These are phyloP conservation scores for Leucosporidium creatinivorum DNA, from an alignment of 768 basidiomycete species.

Conservation along the genomic window DNA sequence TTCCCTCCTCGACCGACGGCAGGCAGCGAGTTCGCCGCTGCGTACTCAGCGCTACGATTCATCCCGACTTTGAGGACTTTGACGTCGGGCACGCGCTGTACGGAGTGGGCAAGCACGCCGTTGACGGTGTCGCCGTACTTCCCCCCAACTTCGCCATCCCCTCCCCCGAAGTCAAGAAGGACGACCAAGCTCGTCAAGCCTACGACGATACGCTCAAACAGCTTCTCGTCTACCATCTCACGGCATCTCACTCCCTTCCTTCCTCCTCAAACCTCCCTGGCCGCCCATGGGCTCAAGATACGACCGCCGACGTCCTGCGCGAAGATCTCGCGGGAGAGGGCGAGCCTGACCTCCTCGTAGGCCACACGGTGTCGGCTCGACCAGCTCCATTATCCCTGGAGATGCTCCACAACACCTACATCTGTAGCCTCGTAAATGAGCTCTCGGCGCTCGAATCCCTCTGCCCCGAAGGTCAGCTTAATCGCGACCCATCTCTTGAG, in stretches of 20 bases:
- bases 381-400: constrained; percentile 27
- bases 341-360: too few relatives aligned
- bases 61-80: constrained; percentile 31
- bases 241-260: neutral
- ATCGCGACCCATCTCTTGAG: constrained; percentile 4
- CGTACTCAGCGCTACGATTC: constrained; percentile 22
- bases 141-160: neutral
- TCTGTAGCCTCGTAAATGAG: constrained; percentile 27
- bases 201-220: constrained; percentile 9
- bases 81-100: constrained; percentile 22
- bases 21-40: constrained; percentile 9
- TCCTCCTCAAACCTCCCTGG: too few relatives aligned
- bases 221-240: constrained; percentile 21
- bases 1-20: neutral
- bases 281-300: too few relatives aligned
- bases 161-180: constrained; percentile 1
- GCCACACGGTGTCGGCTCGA: neutral
- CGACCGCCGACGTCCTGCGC: too few relatives aligned
- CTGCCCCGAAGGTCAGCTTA: neutral
- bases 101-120: neutral
- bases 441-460: constrained; percentile 14
- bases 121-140: neutral
- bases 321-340: too few relatives aligned
- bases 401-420: constrained; percentile 10
- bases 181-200: neutral